Base-by-base conservation (phyloP, 2,329 filamentous ascomycete species). In the Colletotrichum lupini region DNA sequence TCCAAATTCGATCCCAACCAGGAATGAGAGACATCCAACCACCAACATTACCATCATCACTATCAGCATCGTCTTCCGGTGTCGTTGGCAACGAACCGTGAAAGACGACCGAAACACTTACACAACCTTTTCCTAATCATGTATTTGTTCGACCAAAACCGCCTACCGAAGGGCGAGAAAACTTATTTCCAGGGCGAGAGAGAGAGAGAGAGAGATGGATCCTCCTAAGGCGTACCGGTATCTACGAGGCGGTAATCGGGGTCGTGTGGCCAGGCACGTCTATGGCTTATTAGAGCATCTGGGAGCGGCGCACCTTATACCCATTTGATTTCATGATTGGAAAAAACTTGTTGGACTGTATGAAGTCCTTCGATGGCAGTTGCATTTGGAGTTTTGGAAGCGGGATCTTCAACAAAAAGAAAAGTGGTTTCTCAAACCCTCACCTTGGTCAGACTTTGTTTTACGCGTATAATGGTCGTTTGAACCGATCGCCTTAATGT, bases 1-100 rank as follows among this genome's bases (percentile, higher is more conserved):
- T 67, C 49, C 46, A 73, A 70, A 24, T 70, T 59, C 67, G 67
- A 73, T 19, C 70, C 70, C 32, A 66, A 42, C 67, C 53, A 57
- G 30, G 70, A 73, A 24, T 68, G 53, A 72, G 26, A 32, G 32
- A 11, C 1, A 28, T 28, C n/a, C 1, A 22, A n/a, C n/a, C 49
- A 53, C 30, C 30, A 32, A 9, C 30, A 32, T 8, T 8, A 32
- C 37, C 5, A 42, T 16, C 35, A 37, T 16, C 35, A 14, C 11
- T 5, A 42, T 42, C 37, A 42, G 5, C 37, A 42, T 49, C 42
- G 19, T 49, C 42, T 19, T 49, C 2, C 19, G 42, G n/a, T 19
- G 19, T 49, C 19, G 16, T 19, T 49, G 0, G 6, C 4, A 55
- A 37, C 49, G 28, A 65, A 30, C 30, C n/a, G 37, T 14, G 30